phyloP scores from a whole-genome alignment of 2,329 filamentous ascomycete genomes.

The Colletotrichum truncatum region DNA sequence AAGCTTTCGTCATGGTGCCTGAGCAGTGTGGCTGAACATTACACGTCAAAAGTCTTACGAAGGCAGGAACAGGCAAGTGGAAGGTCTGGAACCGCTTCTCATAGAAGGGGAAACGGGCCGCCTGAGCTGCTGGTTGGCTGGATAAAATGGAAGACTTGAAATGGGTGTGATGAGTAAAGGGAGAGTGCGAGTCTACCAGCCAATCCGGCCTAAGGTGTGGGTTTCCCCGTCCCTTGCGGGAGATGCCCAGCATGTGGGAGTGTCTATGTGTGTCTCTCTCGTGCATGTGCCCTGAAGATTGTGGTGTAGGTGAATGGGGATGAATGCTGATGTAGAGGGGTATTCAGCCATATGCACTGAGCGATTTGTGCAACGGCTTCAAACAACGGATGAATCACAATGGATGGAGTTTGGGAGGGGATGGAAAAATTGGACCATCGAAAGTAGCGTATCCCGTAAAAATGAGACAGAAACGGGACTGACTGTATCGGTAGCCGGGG shows the following conservation, averaged over 20 bases:
- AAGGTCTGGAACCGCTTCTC: neutral
- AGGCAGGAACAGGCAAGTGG: constrained; percentile 6
- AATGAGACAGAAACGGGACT: neutral
- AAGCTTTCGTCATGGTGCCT: constrained; percentile 15
- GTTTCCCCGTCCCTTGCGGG: neutral
- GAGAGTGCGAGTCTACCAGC: neutral
- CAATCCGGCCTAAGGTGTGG: neutral
- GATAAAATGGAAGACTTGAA: neutral
- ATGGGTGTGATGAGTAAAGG: neutral
- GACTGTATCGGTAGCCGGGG: neutral
- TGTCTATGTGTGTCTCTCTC: neutral
- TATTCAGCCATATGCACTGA: neutral
- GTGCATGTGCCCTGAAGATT: neutral
- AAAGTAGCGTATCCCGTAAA: neutral
- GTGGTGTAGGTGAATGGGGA: neutral
- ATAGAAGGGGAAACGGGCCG: neutral
- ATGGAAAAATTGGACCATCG: constrained; percentile 10
- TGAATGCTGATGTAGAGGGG: neutral
- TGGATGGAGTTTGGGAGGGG: too few species aligned
- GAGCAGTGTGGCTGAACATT: neutral
- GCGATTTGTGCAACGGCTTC: constrained; percentile 11
- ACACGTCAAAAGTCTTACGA: neutral
- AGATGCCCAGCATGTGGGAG: neutral
- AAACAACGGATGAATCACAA: constrained; percentile 22
- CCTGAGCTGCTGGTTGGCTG: neutral